A percentile compares a stretch with the other conserved stretches of the same genome.
These are phyloP conservation scores for Crucihimalaya himalaica DNA, from an alignment of 345 rosid species.

Conservation along the genomic window DNA sequence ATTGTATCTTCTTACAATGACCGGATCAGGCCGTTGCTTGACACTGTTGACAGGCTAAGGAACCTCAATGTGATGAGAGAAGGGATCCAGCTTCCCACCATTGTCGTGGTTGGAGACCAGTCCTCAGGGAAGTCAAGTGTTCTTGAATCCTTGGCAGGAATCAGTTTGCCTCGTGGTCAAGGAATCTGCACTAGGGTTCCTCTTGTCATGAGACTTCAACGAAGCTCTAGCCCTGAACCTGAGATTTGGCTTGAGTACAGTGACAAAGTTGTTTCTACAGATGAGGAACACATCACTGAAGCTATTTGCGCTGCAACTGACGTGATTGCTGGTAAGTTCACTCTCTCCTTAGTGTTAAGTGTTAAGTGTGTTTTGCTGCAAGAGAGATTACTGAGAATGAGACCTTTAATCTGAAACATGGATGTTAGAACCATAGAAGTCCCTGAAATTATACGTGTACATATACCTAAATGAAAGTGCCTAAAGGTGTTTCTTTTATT, in stretches of 20 bases:
- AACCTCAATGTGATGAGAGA: slow-evolving; percentile 45
- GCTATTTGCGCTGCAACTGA: slow-evolving; percentile 47
- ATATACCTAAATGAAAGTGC: too few relatives aligned
- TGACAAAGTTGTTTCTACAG: slow-evolving; percentile 16
- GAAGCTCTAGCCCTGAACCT: slow-evolving; percentile 14
- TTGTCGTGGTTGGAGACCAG: slow-evolving; percentile 66
- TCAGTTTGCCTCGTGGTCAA: slow-evolving; percentile 50
- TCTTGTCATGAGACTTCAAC: slow-evolving; percentile 55
- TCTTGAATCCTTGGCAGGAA: slow-evolving; percentile 61
- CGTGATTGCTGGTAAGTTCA: slow-evolving; percentile 39
- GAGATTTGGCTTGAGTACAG: slow-evolving; percentile 35
- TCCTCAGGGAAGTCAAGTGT: slow-evolving; percentile 62
- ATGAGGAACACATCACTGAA: slow-evolving; percentile 37
- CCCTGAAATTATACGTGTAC: not conserved
- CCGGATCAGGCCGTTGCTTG: slow-evolving; percentile 52
- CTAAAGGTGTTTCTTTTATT: not conserved
- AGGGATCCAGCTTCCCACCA: slow-evolving; percentile 66
- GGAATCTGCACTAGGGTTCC: slow-evolving; percentile 64
- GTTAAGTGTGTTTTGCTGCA: not conserved
- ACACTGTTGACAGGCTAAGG: slow-evolving; percentile 54
- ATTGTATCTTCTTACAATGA: slow-evolving; percentile 46
- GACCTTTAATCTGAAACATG: not conserved
- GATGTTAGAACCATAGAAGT: too few relatives aligned
- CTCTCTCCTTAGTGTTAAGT: not conserved
- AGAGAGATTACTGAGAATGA: not conserved